Evolutionary conservation across 2,329 filamentous ascomycete genomes (phyloP), one percentile per base, ranked within the genome.

Genomic region (Nemania diffusa): DNA sequence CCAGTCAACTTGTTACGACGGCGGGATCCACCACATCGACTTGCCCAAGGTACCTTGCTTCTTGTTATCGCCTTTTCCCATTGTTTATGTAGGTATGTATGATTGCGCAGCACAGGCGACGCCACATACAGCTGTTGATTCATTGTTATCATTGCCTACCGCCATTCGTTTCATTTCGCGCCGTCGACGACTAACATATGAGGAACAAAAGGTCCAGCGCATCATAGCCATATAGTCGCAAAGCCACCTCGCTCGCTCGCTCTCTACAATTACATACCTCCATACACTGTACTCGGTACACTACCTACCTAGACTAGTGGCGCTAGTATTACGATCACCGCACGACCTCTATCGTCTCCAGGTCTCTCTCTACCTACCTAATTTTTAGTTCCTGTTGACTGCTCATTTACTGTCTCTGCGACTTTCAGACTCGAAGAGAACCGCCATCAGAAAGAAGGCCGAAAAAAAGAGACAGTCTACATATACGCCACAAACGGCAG

Each of bases 101-200:
- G 52, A 44, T 61, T 52, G 26, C 42, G 58, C 57, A 58, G 61
- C 61, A 15, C 57, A 60, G 51, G 52, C 52, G 60, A 44, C 57
- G 24, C 56, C 53, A 46, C 15, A 42, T 27, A 29, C 55, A 13
- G 57, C 11, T 44, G 62, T 57, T 50, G 60, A 59, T 64, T 64
- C 59, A 57, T 64, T 48, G 57, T 62, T 64, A 62, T 58, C 37
- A 46, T 64, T 51, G 44, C 51, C 64, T 46, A 53, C 61, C 46
- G 51, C 32, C 57, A 48, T 64, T 64, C 40, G 60, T 67, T 67
- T 67, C 66, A 57, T 58, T 56, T 56, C 57, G 59, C 58, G 46
- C 59, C 22, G 44, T 26, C 32, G 48, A 56, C 57, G 48, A n/a
- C 17, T 29, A 59, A 22, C 53, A 15, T n/a, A 52, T 44, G 9